Base-by-base conservation (phyloP, 1,139 yeast genomes). In the Candida pseudoviswanathii region DNA sequence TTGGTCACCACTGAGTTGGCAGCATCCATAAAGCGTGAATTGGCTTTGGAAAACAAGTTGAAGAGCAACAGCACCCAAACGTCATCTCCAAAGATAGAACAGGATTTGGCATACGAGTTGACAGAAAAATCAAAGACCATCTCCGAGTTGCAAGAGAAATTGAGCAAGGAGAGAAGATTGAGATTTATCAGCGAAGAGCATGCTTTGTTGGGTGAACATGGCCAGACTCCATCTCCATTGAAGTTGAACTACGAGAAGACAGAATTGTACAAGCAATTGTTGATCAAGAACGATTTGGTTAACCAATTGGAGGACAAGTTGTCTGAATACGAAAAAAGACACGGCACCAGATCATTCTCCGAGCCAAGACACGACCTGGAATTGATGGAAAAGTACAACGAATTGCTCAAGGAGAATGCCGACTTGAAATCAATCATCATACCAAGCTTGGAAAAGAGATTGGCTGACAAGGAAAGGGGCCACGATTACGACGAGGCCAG, bases 121-220 rank as follows among this genome's bases (percentile, higher is more conserved):
- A 64, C 76, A 11, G 69, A 73, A 25, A 78, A 81, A 54, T 73
- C 82, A 43, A 62, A 71, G 11, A 71, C 71, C 26, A 74, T 85
- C 33, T 73, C 78, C 2, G 78, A 78, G 29, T 62, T 87, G 48
- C 80, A 85, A 45, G 81, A 80, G 46, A 78, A 80, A 54, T 64
- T 87, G 52, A 82, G 81, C 49, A 82, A 81, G 41, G 94, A 87
- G 61, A 73, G 92, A 54, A 70, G 82, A 56, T 76, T 82, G 51
- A 66, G 94, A 47, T 84, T 79, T 54, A 79, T 85, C 16, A 84
- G 89, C 39, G 94, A 87, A 61, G 91, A 86, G 54, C 87, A 84
- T 58, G 82, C 83, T 0, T 62, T 84, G 44, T 63, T 83, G 34
- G 63, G 74, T 54, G 88, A 84, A 56, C 74, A 78, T 53, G 85